phyloP scores from a whole-genome alignment of 805 yeast genomes.

The Clavispora asparagi region DNA sequence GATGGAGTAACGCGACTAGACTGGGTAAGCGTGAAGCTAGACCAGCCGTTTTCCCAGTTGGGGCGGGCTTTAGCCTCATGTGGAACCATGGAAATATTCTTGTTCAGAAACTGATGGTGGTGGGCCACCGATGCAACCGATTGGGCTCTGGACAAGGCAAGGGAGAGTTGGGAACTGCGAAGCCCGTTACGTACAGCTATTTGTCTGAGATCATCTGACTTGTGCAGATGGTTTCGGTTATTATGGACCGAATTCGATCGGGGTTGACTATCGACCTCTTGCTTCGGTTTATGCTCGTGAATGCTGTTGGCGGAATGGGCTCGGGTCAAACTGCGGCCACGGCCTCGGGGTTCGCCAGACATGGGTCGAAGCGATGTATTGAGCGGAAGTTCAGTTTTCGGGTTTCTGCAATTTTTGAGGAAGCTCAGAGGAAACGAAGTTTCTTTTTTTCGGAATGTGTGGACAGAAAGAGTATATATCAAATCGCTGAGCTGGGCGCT shows the following conservation, averaged over 20 bases:
- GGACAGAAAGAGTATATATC: too few relatives aligned
- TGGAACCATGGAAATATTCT: constrained; percentile 10
- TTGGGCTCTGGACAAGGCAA: neutral
- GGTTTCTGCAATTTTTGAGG: too few relatives aligned
- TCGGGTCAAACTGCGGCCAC: constrained; percentile 3
- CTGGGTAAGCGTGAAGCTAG: neutral
- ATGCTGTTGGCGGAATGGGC: neutral
- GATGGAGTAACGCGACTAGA: neutral
- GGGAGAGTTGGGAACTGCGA: constrained; percentile 1
- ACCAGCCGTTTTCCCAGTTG: neutral
- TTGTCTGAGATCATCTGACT: constrained; percentile 7
- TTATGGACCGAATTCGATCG: neutral
- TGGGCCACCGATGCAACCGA: constrained; percentile 1
- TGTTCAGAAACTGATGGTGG: constrained; percentile 2
- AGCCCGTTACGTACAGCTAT: constrained; percentile 9
- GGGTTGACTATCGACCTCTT: neutral
- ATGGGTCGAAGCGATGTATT: neutral
- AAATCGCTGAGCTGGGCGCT: neutral
- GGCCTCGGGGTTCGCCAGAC: neutral
- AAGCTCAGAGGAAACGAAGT: too few relatives aligned
- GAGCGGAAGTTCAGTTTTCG: too few relatives aligned
- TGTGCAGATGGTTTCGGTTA: neutral
- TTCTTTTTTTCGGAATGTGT: too few relatives aligned
- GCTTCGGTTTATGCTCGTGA: neutral
- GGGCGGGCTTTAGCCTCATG: neutral